Base-by-base conservation (phyloP, 805 yeast species). In the Lipomyces yamanashiensis region DNA sequence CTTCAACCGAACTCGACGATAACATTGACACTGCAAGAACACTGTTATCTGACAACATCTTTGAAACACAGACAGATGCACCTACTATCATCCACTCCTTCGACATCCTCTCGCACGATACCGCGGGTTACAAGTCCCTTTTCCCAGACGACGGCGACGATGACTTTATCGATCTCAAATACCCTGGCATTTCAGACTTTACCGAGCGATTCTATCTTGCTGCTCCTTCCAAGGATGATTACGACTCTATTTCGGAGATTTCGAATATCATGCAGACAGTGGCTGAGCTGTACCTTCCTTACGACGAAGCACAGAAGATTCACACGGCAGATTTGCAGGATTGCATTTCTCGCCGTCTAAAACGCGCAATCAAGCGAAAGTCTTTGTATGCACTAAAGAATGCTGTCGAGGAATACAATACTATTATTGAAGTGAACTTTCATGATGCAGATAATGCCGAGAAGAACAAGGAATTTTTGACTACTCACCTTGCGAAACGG, bases 181-280 rank as follows among this genome's bases (percentile, higher is more conserved):
- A 66, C 40, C 69, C 69, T 9, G 64, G 59, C 19, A 23, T 54
- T 28, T 28, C 49, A 17, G 55, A 43, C 34, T 59, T 63, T 36
- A 23, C 64, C 10, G 69, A 66, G 36, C 49, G 57, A 6, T 66
- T 63, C 52, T 45, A 48, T 28, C 62, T 66, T 4, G 58, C 49
- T 13, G 13, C 15, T 4, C 64, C 69, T n/a, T 33, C 51, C 7
- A 61, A 62, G 33, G 82, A 83, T 59, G 85, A 81, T 59, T 77
- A 85, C 50, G 86, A 87, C 70, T 89, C 91, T 2, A 76, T 85
- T 48, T 81, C 79, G 59, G 92, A 87, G 67, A 79, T 87, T 58
- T 86, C 85, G 6, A 78, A 77, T 61, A 71, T 74, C 28, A 82
- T 83, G 82, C 83, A 80, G 55, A 57, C 79, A 34, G 71, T 75